Conservation (phyloP, 805 yeast species). For the Candida chilensis region DNA sequence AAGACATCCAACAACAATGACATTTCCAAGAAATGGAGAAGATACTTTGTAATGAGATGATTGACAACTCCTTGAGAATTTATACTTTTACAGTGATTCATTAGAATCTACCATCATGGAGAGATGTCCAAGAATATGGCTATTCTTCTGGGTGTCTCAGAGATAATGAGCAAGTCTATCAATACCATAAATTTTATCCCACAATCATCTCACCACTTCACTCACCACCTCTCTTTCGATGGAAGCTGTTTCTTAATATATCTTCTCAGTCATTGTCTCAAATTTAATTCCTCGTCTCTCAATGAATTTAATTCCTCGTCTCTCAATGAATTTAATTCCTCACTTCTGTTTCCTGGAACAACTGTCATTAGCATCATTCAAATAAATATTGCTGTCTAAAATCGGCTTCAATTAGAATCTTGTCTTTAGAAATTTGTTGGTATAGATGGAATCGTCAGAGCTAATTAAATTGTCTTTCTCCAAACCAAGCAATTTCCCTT, state of each 20-base stretch:
- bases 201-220: too few relatives aligned
- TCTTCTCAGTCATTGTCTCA: conserved; percentile 64
- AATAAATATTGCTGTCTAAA: conserved; percentile 14
- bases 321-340: conserved; percentile 26
- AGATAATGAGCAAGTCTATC: conserved; percentile 74
- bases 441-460: conserved; percentile 6
- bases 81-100: conserved; percentile 64
- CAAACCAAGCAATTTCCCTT: conserved; percentile 26
- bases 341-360: conserved; percentile 8
- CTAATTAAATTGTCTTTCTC: conserved; percentile 36
- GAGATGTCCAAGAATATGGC: conserved; percentile 74
- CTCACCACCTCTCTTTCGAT: too few relatives aligned
- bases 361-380: conserved; percentile 4
- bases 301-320: conserved; percentile 55
- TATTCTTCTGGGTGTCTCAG: conserved; percentile 66
- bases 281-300: conserved; percentile 62
- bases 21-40: conserved; percentile 42
- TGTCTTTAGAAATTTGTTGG: conserved; percentile 17
- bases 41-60: conserved; percentile 67
- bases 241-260: conserved; percentile 53
- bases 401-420: conserved; percentile 23
- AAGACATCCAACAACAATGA: conserved; percentile 58
- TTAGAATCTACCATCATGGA: conserved; percentile 75
- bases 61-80: conserved; percentile 73
- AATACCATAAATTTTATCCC: conserved; percentile 77